Evolutionary conservation across 1,284 basidiomycete genomes (phyloP).

Genomic region (Cryptococcus depauperatus): DNA sequence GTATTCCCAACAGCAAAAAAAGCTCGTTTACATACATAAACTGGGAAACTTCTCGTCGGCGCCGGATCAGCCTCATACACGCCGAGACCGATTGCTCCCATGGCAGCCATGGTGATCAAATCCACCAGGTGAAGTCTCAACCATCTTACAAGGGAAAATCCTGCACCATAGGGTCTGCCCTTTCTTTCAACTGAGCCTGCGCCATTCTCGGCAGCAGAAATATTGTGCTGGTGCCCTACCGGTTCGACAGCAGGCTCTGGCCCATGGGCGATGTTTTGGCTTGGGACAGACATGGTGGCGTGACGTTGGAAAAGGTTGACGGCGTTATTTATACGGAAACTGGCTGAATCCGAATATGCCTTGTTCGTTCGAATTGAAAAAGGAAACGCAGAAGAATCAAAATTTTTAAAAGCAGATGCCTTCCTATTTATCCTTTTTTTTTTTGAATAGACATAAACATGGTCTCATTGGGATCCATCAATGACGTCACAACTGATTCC

Average conservation of each 20-base stretch:
- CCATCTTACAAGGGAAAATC: conserved; percentile 20
- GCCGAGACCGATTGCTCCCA: conserved; percentile 48
- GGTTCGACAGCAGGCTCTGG: too few relatives aligned
- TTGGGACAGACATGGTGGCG: not conserved
- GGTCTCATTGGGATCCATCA: too few relatives aligned
- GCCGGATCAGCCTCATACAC: conserved; percentile 48
- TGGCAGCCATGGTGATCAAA: conserved; percentile 38
- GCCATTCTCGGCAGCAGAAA: conserved; percentile 1
- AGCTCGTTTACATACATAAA: conserved; percentile 28
- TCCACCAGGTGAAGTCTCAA: conserved; percentile 22
- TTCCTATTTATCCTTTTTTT: too few relatives aligned
- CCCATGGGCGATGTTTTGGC: not conserved
- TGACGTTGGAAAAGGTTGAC: too few relatives aligned
- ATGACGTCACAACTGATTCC: too few relatives aligned
- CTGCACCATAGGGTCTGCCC: conserved; percentile 1
- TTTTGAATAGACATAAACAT: too few relatives aligned
- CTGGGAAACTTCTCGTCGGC: conserved; percentile 35
- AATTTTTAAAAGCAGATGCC: too few relatives aligned
- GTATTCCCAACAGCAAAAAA: conserved; percentile 1
- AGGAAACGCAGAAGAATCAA: too few relatives aligned
- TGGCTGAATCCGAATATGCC: too few relatives aligned
- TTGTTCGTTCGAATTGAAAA: too few relatives aligned
- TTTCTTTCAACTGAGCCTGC: not conserved
- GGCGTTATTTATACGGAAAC: too few relatives aligned
- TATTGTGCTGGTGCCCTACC: not conserved